Base-by-base conservation (phyloP, 2,329 filamentous ascomycete species). In the Passalora sequoiae region DNA sequence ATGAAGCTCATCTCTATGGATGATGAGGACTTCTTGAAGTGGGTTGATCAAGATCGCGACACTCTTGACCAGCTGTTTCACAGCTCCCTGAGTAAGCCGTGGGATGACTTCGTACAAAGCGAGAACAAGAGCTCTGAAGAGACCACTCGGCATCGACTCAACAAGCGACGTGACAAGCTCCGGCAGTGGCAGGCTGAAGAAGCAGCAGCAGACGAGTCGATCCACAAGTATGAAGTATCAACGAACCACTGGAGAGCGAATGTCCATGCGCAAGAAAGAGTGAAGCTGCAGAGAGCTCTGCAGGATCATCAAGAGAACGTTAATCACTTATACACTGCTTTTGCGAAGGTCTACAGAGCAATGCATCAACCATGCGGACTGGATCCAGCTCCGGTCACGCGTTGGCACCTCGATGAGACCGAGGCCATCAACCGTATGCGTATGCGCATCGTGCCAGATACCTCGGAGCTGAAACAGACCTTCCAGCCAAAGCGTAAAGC, bases 381-480 rank as follows among this genome's bases (percentile, higher is more conserved):
- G 1, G 84, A 95, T 47, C 81, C 84, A 39, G 78, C 83, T 27
- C 70, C 76, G 0, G 70, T 73, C 2, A 72, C 73, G 0, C 94
- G 85, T 63, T 98, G 91, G 91, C 89, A 91, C 57, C 77, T 98
- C 10, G 92, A 98, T 61, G 83, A 94, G 57, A 97, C 92, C 0
- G 92, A 98, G 69, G 91, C 92, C 8, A 83, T 89, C 8, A 95
- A 96, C 63, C 83, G 94, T 13, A 97, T 97, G 88, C 81, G 94
- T 12, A 74, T 95, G 57, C 81, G 92, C 20, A 78, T 95, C 38
- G 74, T 96, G 1, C 86, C 89, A 1, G 89, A 96, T 60, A 78
- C 79, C 44, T 77, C 78, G 0, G 72, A 75, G 1, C 75, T 80
- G 17, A 76, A 82, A 41, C 81, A 86, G 44, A 79, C 84, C 35